Evolutionary conservation across 1,284 basidiomycete species (phyloP), one percentile per base, ranked within the genome.

Genomic region (Marasmius tenuissimus): DNA sequence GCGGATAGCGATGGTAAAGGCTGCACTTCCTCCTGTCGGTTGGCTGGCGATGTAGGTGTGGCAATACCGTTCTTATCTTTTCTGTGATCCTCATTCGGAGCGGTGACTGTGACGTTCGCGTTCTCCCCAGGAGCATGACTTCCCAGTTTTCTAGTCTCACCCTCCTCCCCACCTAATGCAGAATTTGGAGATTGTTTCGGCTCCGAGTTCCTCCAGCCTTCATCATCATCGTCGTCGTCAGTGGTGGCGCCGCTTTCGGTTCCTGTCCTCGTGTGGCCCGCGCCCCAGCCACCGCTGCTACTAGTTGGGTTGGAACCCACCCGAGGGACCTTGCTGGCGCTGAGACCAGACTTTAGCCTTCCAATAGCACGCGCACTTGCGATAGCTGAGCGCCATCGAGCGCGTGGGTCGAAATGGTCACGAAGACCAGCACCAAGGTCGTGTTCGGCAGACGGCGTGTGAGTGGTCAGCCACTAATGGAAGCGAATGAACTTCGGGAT

Each of bases 341-440:
- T 20, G 20, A 47, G 16, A 20, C n/a, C 8, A 47, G n/a, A 8
- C 8, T 47, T 47, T 16, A 47, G 5, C 20, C 45, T 16, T 5
- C 16, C 20, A 14, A 47, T 47, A 14, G 85, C 87, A 34, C 86
- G 82, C 11, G 87, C 85, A 57, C 84, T 82, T 27, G 80, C 74
- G 65, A 93, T 91, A 4, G 88, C 91, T 3, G 79, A 76, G 52
- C 82, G 81, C 92, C 92, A 93, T 51, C 82, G 81, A 0, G 84
- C 85, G 38, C 80, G 81, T 0, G 91, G 82, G 68, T 91, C 81
- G 74, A 93, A 94, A 78, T 94, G 87, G 37, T 92, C 88, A 35
- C 90, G 87, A 54, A 96, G 78, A 27, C 89, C 92, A 8, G 70
- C 68, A 22, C 76, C 79, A 37, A 96, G 81, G 69, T 96, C 93